A percentile compares a stretch with the other conserved stretches of the same genome.
These are phyloP conservation scores for Lupinus albus DNA, from an alignment of 306 rosid genomes.

Conservation along the genomic window DNA sequence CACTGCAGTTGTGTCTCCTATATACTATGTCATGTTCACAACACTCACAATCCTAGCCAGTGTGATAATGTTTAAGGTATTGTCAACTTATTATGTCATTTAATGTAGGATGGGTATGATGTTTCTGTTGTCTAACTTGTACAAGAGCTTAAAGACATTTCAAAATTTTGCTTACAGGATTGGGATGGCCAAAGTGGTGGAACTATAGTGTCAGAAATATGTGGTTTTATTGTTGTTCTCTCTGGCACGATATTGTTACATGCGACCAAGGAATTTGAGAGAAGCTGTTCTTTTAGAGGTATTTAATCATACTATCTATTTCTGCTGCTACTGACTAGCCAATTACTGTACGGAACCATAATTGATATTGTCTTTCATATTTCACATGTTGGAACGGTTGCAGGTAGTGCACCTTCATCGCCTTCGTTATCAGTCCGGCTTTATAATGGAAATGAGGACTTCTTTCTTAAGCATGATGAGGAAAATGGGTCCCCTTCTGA, in stretches of 20 bases:
- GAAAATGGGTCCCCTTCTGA: constrained; percentile 53
- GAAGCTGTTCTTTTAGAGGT: constrained; percentile 80
- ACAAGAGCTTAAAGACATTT: constrained; percentile 23
- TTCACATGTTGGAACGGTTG: constrained; percentile 31
- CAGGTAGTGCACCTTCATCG: constrained; percentile 61
- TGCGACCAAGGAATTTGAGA: constrained; percentile 67
- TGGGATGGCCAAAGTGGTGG: constrained; percentile 78
- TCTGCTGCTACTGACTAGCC: constrained; percentile 2
- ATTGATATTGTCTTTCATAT: constrained; percentile 23
- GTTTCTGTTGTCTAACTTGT: constrained; percentile 22
- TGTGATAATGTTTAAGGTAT: constrained; percentile 91
- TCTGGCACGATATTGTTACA: constrained; percentile 80
- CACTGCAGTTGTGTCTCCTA: constrained; percentile 85
- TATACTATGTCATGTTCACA: constrained; percentile 89
- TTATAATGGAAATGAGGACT: constrained; percentile 62
- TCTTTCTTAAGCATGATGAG: constrained; percentile 54
- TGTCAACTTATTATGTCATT: constrained; percentile 6
- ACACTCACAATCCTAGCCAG: constrained; percentile 82
- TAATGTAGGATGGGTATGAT: constrained; percentile 16
- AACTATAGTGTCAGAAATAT: constrained; percentile 72
- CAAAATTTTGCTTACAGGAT: constrained; percentile 57
- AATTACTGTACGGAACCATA: constrained; percentile 17
- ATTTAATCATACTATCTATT: constrained; percentile 16
- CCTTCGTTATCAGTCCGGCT: constrained; percentile 68
- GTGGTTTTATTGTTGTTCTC: constrained; percentile 80